Evolutionary conservation across 2,329 filamentous ascomycete genomes (phyloP).

Genomic region (Trichophyton verrucosum): DNA sequence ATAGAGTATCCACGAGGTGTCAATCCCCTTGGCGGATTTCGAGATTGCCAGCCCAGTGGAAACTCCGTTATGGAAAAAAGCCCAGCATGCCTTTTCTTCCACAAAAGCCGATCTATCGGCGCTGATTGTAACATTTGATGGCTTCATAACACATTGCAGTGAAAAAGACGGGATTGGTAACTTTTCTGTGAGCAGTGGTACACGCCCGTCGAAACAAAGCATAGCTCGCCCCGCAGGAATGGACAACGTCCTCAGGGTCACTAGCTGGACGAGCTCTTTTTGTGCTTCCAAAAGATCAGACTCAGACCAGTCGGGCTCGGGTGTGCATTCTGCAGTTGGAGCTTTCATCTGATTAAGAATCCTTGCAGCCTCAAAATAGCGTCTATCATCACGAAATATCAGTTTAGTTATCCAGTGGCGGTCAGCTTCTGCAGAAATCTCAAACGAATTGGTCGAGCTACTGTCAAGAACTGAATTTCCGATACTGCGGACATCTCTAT

Average conservation of each 20-base stretch:
- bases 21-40: conserved; percentile 77
- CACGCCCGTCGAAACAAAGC: conserved; percentile 74
- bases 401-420: conserved; percentile 70
- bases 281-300: conserved; percentile 82
- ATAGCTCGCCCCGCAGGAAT: conserved; percentile 79
- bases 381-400: conserved; percentile 82
- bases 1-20: conserved; percentile 97
- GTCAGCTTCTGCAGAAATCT: conserved; percentile 73
- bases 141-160: conserved; percentile 80
- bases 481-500: conserved; percentile 66
- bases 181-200: conserved; percentile 83
- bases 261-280: conserved; percentile 74
- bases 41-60: conserved; percentile 89
- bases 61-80: conserved; percentile 94
- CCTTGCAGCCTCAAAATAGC: conserved; percentile 71
- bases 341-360: conserved; percentile 77
- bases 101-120: conserved; percentile 78
- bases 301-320: conserved; percentile 67
- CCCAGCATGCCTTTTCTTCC: conserved; percentile 96
- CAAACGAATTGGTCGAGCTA: conserved; percentile 46
- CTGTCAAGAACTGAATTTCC: conserved; percentile 43
- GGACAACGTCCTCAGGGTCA: conserved; percentile 77
- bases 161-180: conserved; percentile 85
- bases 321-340: conserved; percentile 63
- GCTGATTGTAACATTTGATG: conserved; percentile 82